Base-by-base conservation (phyloP, 129 eudicot genomes). In the Pittosporum tobira region DNA sequence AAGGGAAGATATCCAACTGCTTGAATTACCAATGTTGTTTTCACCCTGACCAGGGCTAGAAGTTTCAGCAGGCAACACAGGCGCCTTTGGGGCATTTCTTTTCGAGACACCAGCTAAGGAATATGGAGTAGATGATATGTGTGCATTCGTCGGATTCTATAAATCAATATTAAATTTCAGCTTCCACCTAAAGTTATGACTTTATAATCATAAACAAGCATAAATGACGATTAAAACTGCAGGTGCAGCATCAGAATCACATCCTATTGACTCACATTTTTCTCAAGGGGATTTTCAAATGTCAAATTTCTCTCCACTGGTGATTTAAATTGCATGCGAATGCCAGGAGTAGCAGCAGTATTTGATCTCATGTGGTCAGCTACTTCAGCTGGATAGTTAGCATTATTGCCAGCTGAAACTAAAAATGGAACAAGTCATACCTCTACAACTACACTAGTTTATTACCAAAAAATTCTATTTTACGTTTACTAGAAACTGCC, bases 1-100 rank as follows among this genome's bases (percentile, higher is more conserved):
- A 65, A 87, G 62, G 59, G 99, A 82, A 13, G 99, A 79, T 40
- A 83, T 87, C 99, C 96, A 91, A 75, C 87, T 81, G 74, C 94
- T 81, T 48, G 95, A 80, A 66, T 87, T 82, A 71, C 81, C 99
- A 22, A 71, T 49, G 25, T 43, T 49, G 25, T 43, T 80, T 13
- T 79, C 89, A 27, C 81, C 94, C 71, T 59, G 82, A 63, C 69
- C 75, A 50, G 82, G 67, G 72, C 71, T 80, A 47, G 85, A 36
- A 13, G 73, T 68, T 58, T 83, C 98, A n/a, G 82, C 45, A n/a
- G 88, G 82, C 57, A 71, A 22, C 22, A 71, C 72, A 64, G 94
- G 81, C 59, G n/a, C n/a, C n/a, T 79, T 88, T 52, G 91, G 52
- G 62, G 71, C 59, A 73, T 76, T 77, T 69, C 79, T 79, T 65